phyloP scores from a whole-genome alignment of 768 basidiomycete genomes.

The Collybiopsis confluens region DNA sequence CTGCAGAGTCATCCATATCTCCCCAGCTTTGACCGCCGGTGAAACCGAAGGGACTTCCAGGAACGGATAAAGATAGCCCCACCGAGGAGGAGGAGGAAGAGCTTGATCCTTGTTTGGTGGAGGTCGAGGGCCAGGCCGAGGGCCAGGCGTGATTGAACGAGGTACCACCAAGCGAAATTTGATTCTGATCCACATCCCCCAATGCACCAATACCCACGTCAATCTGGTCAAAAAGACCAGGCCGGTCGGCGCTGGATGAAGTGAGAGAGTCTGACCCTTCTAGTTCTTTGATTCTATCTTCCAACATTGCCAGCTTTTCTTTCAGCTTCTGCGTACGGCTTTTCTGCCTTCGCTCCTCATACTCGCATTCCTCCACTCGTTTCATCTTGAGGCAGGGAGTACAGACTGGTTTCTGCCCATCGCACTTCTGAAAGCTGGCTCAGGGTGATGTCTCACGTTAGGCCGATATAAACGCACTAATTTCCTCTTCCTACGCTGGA shows the following conservation, averaged over 20 bases:
- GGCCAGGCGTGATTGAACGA: background rate
- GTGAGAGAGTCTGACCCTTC: conserved; percentile 32
- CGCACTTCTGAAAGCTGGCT: conserved; percentile 48
- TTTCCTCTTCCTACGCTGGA: conserved; percentile 27
- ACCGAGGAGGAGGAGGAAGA: conserved; percentile 5
- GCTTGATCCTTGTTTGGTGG: background rate
- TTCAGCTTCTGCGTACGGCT: conserved; percentile 55
- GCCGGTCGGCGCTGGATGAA: conserved; percentile 13
- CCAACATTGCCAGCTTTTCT: conserved; percentile 50
- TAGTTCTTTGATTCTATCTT: conserved; percentile 50
- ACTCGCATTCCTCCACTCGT: conserved; percentile 47
- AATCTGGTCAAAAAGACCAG: background rate
- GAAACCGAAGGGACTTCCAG: conserved; percentile 3
- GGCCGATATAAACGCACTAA: conserved; percentile 20
- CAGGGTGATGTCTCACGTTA: conserved; percentile 3
- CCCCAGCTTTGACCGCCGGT: background rate
- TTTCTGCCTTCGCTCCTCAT: conserved; percentile 57
- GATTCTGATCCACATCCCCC: conserved; percentile 1
- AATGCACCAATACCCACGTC: background rate
- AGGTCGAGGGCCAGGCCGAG: background rate
- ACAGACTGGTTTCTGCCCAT: conserved; percentile 53
- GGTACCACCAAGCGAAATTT: background rate
- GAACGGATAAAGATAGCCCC: background rate
- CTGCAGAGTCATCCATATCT: background rate
- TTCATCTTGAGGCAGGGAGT: conserved; percentile 52